Percentiles rank a stretch among this genome's conserved stretches.
Conservation (phyloP, 768 basidiomycete species). For the Russula ochroleuca region DNA sequence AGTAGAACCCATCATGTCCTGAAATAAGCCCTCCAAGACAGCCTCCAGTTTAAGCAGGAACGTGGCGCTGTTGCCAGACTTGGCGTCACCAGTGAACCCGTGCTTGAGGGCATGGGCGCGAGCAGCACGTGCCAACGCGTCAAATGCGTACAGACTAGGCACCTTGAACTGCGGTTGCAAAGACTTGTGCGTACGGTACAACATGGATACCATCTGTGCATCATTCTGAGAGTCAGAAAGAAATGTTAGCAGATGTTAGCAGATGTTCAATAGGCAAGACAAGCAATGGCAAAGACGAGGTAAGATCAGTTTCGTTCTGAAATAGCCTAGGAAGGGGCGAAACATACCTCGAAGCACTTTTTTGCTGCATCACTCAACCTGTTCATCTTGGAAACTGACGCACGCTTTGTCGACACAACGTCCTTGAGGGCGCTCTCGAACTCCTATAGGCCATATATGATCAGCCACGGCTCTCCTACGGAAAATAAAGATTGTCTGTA, state of each 20-base stretch:
- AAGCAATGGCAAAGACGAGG: slow-evolving; percentile 7
- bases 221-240: slow-evolving; percentile 55
- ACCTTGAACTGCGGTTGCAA: slow-evolving; percentile 67
- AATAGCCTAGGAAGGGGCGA: not conserved
- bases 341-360: slow-evolving; percentile 69
- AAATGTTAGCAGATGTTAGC: not conserved
- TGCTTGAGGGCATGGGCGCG: slow-evolving; percentile 63
- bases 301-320: not conserved
- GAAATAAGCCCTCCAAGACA: slow-evolving; percentile 82
- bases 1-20: slow-evolving; percentile 69
- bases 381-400: slow-evolving; percentile 84
- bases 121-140: slow-evolving; percentile 86
- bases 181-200: slow-evolving; percentile 86
- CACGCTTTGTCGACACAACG: slow-evolving; percentile 73
- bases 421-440: slow-evolving; percentile 81
- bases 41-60: slow-evolving; percentile 90
- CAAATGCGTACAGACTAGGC: slow-evolving; percentile 88
- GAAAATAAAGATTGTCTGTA: not conserved
- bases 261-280: not conserved
- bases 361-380: slow-evolving; percentile 71
- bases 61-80: slow-evolving; percentile 67
- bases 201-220: slow-evolving; percentile 78
- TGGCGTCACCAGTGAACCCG: slow-evolving; percentile 51
- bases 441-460: slow-evolving; percentile 43
- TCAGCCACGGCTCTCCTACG: slow-evolving; percentile 1